phyloP scores from a whole-genome alignment of 1,284 basidiomycete genomes.

The Tilletia setariae region DNA sequence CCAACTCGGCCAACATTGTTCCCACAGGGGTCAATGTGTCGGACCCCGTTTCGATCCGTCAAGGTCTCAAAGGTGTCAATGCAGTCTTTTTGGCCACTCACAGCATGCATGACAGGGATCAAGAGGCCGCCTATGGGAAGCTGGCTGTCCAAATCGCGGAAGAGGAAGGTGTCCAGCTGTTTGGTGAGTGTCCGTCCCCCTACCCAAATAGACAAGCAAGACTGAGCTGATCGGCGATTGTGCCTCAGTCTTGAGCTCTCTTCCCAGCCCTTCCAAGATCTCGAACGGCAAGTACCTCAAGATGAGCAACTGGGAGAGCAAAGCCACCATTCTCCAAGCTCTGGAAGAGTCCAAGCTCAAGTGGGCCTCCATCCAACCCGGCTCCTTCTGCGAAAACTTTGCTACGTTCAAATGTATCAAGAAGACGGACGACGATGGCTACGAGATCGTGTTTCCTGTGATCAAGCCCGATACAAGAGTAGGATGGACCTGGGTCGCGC shows the following conservation, averaged over 20 bases:
- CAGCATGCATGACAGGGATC: neutral
- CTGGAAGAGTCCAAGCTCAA: constrained; percentile 24
- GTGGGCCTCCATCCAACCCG: constrained; percentile 63
- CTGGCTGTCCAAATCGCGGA: neutral
- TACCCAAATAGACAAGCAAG: neutral
- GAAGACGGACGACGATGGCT: constrained; percentile 58
- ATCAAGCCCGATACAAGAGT: neutral
- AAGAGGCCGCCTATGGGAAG: neutral
- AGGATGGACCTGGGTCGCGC: constrained; percentile 15
- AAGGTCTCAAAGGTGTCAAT: neutral
- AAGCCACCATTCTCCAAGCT: neutral
- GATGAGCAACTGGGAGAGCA: neutral
- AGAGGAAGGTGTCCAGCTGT: neutral
- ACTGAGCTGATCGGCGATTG: neutral
- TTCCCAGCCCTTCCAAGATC: neutral
- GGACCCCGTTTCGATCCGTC: neutral
- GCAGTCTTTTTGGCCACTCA: neutral
- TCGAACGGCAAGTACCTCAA: neutral
- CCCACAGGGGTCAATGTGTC: neutral
- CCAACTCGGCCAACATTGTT: neutral
- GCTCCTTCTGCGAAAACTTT: constrained; percentile 19
- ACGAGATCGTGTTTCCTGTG: constrained; percentile 62
- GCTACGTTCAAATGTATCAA: constrained; percentile 40
- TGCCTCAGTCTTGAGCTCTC: neutral
- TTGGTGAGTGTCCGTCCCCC: neutral